Conservation (phyloP, 2,329 filamentous ascomycete species). For the Monilinia polystroma region DNA sequence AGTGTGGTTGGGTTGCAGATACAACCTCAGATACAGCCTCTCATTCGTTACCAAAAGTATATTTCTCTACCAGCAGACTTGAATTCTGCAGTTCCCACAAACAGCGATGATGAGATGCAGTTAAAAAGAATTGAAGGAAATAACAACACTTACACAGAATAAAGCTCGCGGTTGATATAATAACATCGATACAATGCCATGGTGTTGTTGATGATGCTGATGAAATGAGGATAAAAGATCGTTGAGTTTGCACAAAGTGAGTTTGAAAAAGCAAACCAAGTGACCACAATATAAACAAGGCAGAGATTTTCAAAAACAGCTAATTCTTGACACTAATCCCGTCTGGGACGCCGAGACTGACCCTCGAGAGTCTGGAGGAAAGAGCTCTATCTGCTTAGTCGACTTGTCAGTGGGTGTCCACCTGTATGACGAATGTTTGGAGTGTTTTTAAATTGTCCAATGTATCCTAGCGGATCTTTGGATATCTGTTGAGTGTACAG, state of each 20-base stretch:
- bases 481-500: background rate
- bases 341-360: slow-evolving; percentile 3
- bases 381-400: slow-evolving; percentile 2
- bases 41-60: background rate
- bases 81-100: background rate
- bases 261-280: background rate
- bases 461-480: background rate
- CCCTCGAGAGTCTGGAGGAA: background rate
- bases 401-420: background rate
- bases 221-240: background rate
- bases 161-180: background rate
- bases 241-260: background rate
- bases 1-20: background rate
- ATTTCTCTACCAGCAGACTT: background rate
- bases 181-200: background rate
- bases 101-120: background rate
- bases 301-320: background rate
- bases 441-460: background rate
- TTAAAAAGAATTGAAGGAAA: background rate
- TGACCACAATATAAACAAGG: background rate
- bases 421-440: background rate
- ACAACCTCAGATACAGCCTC: background rate
- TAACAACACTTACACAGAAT: background rate
- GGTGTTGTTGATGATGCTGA: background rate
- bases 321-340: slow-evolving; percentile 7